A percentile compares a stretch with the other conserved stretches of the same genome.
phyloP scores from a whole-genome alignment of 257 asterid genomes.

The Agastache rugosa region DNA sequence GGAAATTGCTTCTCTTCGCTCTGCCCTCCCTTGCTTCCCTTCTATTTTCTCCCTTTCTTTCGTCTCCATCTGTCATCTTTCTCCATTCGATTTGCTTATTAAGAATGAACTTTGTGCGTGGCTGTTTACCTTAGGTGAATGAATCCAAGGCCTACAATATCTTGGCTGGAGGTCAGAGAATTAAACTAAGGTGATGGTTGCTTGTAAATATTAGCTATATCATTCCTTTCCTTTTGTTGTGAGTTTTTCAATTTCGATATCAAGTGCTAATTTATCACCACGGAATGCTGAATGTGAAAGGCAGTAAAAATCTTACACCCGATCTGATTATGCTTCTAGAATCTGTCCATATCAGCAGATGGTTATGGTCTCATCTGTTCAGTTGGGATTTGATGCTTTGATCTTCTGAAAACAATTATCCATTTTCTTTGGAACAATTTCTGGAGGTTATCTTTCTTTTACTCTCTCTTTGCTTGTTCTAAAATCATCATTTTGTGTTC shows the following conservation, averaged over 20 bases:
- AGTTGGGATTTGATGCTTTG: background rate
- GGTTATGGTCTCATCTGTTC: slow-evolving; percentile 7
- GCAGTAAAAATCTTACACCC: background rate
- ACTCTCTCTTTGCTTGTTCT: slow-evolving; percentile 22
- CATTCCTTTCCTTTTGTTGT: slow-evolving; percentile 3
- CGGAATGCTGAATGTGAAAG: slow-evolving; percentile 12
- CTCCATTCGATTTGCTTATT: slow-evolving; percentile 20
- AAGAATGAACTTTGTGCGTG: slow-evolving; percentile 30
- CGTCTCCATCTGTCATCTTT: slow-evolving; percentile 8
- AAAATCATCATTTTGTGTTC: slow-evolving; percentile 35
- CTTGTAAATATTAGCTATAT: slow-evolving; percentile 18
- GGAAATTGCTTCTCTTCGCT: background rate
- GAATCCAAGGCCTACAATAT: slow-evolving; percentile 68
- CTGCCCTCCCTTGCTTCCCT: background rate
- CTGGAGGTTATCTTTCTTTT: slow-evolving; percentile 16
- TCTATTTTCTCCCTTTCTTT: background rate
- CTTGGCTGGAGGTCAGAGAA: slow-evolving; percentile 61
- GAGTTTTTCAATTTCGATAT: background rate
- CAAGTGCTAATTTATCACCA: slow-evolving; percentile 10
- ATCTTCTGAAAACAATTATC: background rate
- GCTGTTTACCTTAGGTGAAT: slow-evolving; percentile 64
- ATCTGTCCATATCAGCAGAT: slow-evolving; percentile 16
- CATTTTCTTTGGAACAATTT: slow-evolving; percentile 5
- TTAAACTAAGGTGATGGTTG: slow-evolving; percentile 68
- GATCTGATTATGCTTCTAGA: slow-evolving; percentile 8